Evolutionary conservation across 2,329 filamentous ascomycete species (phyloP), one percentile per base, ranked within the genome.

Genomic region (Monosporascus sp.): DNA sequence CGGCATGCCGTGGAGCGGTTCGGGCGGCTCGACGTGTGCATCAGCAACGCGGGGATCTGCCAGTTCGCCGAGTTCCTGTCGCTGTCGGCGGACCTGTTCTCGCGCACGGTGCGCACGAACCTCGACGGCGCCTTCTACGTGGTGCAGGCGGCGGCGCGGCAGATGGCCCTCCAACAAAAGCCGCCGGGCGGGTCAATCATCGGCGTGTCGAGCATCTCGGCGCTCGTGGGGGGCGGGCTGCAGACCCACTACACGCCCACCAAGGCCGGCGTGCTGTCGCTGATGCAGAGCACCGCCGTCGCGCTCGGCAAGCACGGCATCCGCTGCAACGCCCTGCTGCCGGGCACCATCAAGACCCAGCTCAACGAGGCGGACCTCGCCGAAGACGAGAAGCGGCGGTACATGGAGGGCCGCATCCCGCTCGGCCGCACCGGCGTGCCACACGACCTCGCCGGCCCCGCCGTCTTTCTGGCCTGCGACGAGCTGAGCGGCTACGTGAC

Each of bases 171-270:
- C 36, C 60, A 67, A 31, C 79, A 89, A 62, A 74, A 77, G 2
- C 83, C 85, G 0, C 70, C 81, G 0, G 89, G 90, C 17, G 91
- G 91, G 36, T 86, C 83, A 62, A 94, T 96, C 64, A 93, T 91
- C 59, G 88, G 82, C 51, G 77, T 92, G 39, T 86, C 82, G 7
- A 88, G 83, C 59, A 89, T 91, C 64, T 85, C 80, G 18, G 88
- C 88, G 0, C 79, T 91, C 14, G 87, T 91, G 0, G 90, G 90
- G 38, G 90, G 90, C 44, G 88, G 86, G 0, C 76, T 79, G 47
- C 90, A 95, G 73, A 86, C 83, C 25, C 90, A 96, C 67, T 96
- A 95, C 72, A 95, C 90, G 17, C 89, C 90, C 9, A 95, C 90
- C 17, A 96, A 96, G 71, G 90, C 90, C 0, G 90, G 89, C 2